Evolutionary conservation across 208 protist genomes (phyloP), one percentile per base, ranked within the genome.

Genomic region (Tritrichomonas foetus): DNA sequence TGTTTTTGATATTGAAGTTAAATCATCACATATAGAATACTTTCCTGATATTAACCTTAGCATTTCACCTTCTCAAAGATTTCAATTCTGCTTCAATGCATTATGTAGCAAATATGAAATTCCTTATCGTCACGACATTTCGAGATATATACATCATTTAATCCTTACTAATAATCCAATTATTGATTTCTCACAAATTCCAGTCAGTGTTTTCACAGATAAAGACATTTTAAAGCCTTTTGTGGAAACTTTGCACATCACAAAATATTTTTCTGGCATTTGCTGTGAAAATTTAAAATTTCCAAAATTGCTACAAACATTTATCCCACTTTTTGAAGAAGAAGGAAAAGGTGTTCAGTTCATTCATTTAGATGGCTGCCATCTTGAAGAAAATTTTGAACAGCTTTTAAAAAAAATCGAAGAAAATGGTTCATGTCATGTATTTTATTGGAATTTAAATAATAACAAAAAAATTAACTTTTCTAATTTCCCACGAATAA

Each of bases 101-200:
- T 44, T n/a, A 3, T 30, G 33, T 47, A 9, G 39, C 16, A 3
- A 47, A 49, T 1, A 5, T 50, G 39, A 50, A n/a, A 41, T 82
- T 44, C 33, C 33, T 50, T 82, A 82, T 82, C 0, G 74, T 0
- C 74, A 82, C 3, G 74, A 82, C 3, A 39, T 82, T 49, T 30
- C 27, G 14, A 47, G 74, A 41, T 82, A 47, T 39, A 27, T 82
- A 11, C 74, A 82, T 41, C 44, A 82, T 39, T 47, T 82, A 41
- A 82, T 82, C 50, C 16, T 82, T 22, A 82, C 74, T n/a, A 82
- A 82, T 30, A 82, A 82, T 39, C 74, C 74, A 82, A 50, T 82
- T 53, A 20, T 82, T 1, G 74, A 82, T 82, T 39, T 82, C 27
- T 82, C 74, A 3, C 74, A 82, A 39, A 16, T 82, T 20, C 74